A percentile compares a stretch with the other conserved stretches of the same genome.
Evolutionary conservation across 176 grass and related monocot species (phyloP).

Genomic region (Eremochloa ophiuroides): DNA sequence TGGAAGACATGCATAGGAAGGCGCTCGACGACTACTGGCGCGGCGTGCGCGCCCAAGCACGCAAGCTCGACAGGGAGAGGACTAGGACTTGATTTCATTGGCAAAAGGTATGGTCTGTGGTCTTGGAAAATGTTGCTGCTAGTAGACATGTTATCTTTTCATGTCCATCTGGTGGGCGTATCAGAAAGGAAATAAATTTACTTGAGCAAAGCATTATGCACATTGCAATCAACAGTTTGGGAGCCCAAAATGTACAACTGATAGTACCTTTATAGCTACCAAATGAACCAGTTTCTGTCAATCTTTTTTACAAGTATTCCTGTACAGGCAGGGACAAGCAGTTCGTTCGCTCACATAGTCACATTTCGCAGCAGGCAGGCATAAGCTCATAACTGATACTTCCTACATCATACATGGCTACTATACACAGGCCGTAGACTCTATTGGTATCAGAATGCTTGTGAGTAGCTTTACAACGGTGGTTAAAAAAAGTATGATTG

Average conservation of each 20-base stretch:
- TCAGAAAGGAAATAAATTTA: neutral
- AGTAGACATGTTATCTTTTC: neutral
- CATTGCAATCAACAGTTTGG: neutral
- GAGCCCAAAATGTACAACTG: neutral
- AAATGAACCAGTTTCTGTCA: neutral
- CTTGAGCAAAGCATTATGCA: no score
- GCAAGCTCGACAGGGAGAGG: constrained; percentile 27
- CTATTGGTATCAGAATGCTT: neutral
- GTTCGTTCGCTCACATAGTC: neutral
- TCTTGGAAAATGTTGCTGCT: neutral
- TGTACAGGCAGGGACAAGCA: neutral
- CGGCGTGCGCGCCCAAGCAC: neutral
- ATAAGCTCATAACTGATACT: neutral
- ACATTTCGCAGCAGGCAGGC: neutral
- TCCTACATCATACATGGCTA: neutral
- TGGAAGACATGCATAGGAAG: neutral
- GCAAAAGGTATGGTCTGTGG: neutral
- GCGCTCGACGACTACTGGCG: constrained; percentile 9
- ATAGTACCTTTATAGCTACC: neutral
- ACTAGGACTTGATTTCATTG: neutral
- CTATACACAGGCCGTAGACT: neutral
- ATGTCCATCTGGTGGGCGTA: neutral
- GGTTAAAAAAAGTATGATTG: neutral
- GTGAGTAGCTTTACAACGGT: neutral
- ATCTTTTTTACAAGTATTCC: neutral